Evolutionary conservation across 2,329 filamentous ascomycete genomes (phyloP), one percentile per base, ranked within the genome.

Genomic region (Cladophialophora yegresii): DNA sequence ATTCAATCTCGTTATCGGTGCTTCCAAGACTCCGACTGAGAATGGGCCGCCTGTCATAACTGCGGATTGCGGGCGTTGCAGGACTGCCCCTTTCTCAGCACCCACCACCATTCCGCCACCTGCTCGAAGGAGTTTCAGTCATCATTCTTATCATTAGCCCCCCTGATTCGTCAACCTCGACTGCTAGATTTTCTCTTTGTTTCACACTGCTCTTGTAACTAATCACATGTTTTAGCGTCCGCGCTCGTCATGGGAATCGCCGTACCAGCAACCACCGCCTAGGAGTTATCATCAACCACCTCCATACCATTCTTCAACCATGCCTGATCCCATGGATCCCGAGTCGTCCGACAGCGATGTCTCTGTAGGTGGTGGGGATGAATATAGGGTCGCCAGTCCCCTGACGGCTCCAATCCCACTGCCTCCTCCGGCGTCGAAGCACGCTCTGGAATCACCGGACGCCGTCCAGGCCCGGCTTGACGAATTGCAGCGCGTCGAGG

Each of bases 281-380:
- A 61, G 64, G 54, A 50, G 13, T 54, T 57, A 54, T 26, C 59
- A 60, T 32, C 66, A 60, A 51, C 62, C 62, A 49, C 33, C 57
- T 8, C 58, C 45, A n/a, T 50, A 62, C 23, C 62, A 61, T 43
- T 49, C 67, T 28, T 50, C 64, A 7, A 28, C 59, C 12, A 30
- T 54, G 32, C 53, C 43, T 20, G 63, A 67, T 58, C 28, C 62
- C 9, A 67, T 71, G 65, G 69, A 71, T 10, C 67, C 70, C 10
- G 70, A 71, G 32, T 67, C 64, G 45, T 69, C 68, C 6, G 67
- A 65, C 54, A 71, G 70, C 61, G 70, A 71, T 65, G 64, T 70
- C 45, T 70, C 70, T 10, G 61, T 65, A 20, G 62, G 58, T 4
- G 61, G 65, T 9, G 63, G 63, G 9, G 67, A 67, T 36, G 59